Percentiles rank a stretch among this genome's conserved stretches.
Evolutionary conservation across 2,329 filamentous ascomycete species (phyloP).

Genomic region (Fusarium sp.): DNA sequence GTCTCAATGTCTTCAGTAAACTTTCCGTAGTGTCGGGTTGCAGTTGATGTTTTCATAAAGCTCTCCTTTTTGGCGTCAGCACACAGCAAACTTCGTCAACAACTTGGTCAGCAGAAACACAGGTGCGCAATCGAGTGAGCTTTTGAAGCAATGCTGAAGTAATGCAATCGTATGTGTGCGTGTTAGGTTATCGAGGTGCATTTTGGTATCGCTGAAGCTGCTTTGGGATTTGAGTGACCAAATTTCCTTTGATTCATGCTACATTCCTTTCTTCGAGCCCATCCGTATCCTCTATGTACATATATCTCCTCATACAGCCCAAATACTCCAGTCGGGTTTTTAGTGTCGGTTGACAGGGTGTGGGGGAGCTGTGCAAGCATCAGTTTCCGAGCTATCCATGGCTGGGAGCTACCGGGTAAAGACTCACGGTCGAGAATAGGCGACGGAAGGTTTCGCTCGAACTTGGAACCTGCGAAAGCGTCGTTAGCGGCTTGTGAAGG

Average conservation of each 20-base stretch:
- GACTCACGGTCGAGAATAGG: constrained; percentile 84
- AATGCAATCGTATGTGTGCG: background rate
- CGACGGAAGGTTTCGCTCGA: constrained; percentile 89
- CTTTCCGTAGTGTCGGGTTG: too few relatives aligned
- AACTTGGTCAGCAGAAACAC: too few relatives aligned
- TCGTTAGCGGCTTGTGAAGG: constrained; percentile 23
- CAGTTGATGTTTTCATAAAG: too few relatives aligned
- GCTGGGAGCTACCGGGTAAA: constrained; percentile 43
- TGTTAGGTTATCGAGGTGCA: background rate
- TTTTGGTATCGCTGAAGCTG: background rate
- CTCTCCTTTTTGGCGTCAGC: too few relatives aligned
- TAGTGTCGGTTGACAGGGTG: constrained; percentile 48
- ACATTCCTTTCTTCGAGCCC: constrained; percentile 14
- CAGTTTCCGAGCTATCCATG: constrained; percentile 14
- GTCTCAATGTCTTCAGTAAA: too few relatives aligned
- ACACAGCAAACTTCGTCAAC: too few relatives aligned
- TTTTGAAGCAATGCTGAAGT: background rate
- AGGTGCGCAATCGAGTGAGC: too few relatives aligned
- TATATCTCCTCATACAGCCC: constrained; percentile 20
- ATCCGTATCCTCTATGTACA: constrained; percentile 44
- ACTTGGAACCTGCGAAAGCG: constrained; percentile 83
- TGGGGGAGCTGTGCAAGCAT: constrained; percentile 48
- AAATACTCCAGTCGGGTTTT: constrained; percentile 24
- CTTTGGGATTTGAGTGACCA: constrained; percentile 12
- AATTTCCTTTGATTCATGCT: constrained; percentile 35